Conservation (phyloP, 495 filamentous ascomycete genomes). For the Chaetomidium leptoderma region DNA sequence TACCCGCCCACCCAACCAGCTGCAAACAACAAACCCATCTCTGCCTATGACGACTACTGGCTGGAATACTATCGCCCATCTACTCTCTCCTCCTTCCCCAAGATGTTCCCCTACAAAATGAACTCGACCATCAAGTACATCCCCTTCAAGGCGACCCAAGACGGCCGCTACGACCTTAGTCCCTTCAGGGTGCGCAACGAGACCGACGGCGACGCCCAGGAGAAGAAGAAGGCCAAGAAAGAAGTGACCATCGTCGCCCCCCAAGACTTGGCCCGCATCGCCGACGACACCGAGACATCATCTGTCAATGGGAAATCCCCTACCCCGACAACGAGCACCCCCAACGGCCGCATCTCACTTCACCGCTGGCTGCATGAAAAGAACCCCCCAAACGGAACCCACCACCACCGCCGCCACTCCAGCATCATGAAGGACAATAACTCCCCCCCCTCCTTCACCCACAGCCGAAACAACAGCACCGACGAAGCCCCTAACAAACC, state of each 20-base stretch:
- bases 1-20: constrained; percentile 39
- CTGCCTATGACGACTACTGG: constrained; percentile 91
- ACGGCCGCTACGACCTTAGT: constrained; percentile 71
- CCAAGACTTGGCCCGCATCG: constrained; percentile 36
- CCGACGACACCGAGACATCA: constrained; percentile 34
- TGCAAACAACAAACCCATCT: constrained; percentile 52
- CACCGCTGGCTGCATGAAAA: constrained; percentile 51
- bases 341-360: constrained; percentile 36
- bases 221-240: constrained; percentile 54
- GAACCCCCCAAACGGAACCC: constrained; percentile 10
- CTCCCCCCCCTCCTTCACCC: neutral
- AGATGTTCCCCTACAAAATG: constrained; percentile 86
- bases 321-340: constrained; percentile 9
- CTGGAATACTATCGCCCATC: constrained; percentile 93
- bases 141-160: constrained; percentile 64
- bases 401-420: constrained; percentile 6
- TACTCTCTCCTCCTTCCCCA: constrained; percentile 76
- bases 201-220: constrained; percentile 36
- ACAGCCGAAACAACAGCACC: constrained; percentile 19
- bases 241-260: constrained; percentile 59
- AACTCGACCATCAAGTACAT: constrained; percentile 81
- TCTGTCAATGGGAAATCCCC: constrained; percentile 37
- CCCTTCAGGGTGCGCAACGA: constrained; percentile 73
- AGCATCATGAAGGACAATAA: neutral
- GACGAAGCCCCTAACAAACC: constrained; percentile 1